A percentile compares a stretch with the other conserved stretches of the same genome.
These are phyloP conservation scores for Tieghemiomyces parasiticus DNA, from an alignment of 192 early-diverging fungal species.

Conservation along the genomic window DNA sequence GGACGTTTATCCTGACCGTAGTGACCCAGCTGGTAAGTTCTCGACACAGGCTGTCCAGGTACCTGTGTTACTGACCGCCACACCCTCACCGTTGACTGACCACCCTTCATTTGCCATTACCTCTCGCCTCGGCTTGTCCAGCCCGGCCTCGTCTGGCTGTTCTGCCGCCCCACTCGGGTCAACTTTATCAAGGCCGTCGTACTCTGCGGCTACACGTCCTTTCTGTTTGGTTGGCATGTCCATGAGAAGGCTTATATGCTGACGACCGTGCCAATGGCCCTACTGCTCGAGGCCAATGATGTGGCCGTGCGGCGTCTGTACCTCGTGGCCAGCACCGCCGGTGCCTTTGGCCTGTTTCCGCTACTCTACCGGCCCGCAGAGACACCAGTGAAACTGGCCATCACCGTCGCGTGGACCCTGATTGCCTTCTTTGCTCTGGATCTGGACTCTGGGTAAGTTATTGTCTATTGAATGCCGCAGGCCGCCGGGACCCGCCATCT, in stretches of 20 bases:
- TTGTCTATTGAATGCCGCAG: too few species aligned
- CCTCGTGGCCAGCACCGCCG: neutral
- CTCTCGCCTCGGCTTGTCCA: too few species aligned
- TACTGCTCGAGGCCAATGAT: conserved; percentile 17
- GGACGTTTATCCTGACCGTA: conserved; percentile 61
- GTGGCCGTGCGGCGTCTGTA: conserved; percentile 1
- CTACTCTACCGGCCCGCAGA: conserved; percentile 11
- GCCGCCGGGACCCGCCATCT: too few species aligned
- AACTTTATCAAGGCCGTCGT: conserved; percentile 55
- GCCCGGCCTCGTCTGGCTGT: conserved; percentile 17
- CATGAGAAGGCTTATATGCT: conserved; percentile 93
- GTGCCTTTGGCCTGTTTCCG: conserved; percentile 14
- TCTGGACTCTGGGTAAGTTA: neutral
- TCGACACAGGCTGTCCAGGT: too few species aligned
- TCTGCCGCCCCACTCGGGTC: conserved; percentile 27
- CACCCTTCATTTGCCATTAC: too few species aligned
- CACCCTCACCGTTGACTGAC: too few species aligned
- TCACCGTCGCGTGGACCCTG: conserved; percentile 17
- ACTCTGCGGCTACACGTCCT: conserved; percentile 73
- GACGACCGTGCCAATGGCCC: conserved; percentile 31
- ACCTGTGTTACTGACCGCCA: too few species aligned
- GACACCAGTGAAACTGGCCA: conserved; percentile 20
- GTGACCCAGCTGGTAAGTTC: conserved; percentile 47
- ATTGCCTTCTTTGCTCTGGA: conserved; percentile 14
- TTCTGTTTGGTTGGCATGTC: conserved; percentile 95